phyloP scores from a whole-genome alignment of 306 rosid genomes.

The Cajanus cajan region DNA sequence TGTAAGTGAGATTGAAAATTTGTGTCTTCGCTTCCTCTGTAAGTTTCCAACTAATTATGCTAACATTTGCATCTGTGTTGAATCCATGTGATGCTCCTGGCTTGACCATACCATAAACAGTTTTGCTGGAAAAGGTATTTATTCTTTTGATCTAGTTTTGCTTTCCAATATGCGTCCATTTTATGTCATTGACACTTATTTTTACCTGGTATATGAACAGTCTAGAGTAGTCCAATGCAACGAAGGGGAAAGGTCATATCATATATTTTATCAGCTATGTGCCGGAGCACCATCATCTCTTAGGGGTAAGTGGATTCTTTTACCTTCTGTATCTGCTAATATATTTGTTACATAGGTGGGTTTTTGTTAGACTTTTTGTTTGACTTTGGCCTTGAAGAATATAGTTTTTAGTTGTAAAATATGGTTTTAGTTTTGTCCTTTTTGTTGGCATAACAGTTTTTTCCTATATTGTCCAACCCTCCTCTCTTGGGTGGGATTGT shows the following conservation, averaged over 20 bases:
- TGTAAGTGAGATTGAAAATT: conserved; percentile 56
- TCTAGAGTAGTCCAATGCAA: conserved; percentile 99
- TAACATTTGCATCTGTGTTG: conserved; percentile 33
- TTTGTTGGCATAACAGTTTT: not conserved
- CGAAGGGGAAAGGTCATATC: conserved; percentile 96
- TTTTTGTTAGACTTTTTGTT: not conserved
- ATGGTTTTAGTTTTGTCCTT: not conserved
- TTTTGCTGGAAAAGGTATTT: conserved; percentile 97
- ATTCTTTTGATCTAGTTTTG: conserved; percentile 23
- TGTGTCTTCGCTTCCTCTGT: conserved; percentile 22
- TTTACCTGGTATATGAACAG: conserved; percentile 50
- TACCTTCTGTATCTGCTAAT: conserved; percentile 13
- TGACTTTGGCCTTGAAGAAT: conserved; percentile 20
- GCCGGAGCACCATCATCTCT: conserved; percentile 87
- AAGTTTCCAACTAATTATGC: conserved; percentile 40
- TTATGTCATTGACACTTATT: conserved; percentile 24
- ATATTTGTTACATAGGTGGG: conserved; percentile 24
- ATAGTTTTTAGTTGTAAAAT: not conserved
- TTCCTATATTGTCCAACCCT: not conserved
- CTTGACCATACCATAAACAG: conserved; percentile 45
- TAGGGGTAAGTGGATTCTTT: conserved; percentile 53
- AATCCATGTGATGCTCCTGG: conserved; percentile 31
- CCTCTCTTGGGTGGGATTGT: not conserved
- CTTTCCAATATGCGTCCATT: conserved; percentile 20
- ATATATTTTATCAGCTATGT: conserved; percentile 97